Percentiles rank a stretch among this genome's conserved stretches.
Conservation (phyloP, 805 yeast genomes). For the Saccharomycopsis lassenensis region DNA sequence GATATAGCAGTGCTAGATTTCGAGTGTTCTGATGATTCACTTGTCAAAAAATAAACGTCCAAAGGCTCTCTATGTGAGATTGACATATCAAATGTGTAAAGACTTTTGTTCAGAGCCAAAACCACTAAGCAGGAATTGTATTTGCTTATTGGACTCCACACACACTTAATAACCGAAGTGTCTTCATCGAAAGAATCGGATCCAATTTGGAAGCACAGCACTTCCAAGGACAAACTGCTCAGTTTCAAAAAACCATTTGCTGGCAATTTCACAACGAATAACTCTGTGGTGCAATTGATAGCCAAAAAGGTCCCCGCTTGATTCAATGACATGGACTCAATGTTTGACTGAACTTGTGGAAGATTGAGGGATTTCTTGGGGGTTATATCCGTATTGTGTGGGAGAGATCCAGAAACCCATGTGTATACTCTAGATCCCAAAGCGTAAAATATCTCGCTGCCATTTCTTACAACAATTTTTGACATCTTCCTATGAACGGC, state of each 20-base stretch:
- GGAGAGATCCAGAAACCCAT: constrained; percentile 15
- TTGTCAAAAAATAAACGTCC: constrained; percentile 19
- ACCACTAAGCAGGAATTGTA: constrained; percentile 34
- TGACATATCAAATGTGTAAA: constrained; percentile 29
- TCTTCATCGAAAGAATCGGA: constrained; percentile 18
- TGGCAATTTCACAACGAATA: constrained; percentile 28
- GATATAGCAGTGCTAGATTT: neutral
- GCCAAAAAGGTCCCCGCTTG: constrained; percentile 33
- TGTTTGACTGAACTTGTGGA: constrained; percentile 23
- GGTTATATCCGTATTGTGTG: neutral
- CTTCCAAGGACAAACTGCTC: neutral
- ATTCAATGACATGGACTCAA: constrained; percentile 29
- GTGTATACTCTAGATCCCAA: no score
- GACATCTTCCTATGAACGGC: constrained; percentile 1
- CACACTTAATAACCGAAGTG: constrained; percentile 27
- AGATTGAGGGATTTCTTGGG: constrained; percentile 21
- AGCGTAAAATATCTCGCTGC: constrained; percentile 26
- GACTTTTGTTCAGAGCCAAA: constrained; percentile 25
- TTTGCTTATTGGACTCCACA: constrained; percentile 36
- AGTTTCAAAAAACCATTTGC: constrained; percentile 10
- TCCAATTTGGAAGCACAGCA: constrained; percentile 22
- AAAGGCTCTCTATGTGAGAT: constrained; percentile 22
- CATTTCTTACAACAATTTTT: constrained; percentile 3
- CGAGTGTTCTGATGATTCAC: constrained; percentile 19
- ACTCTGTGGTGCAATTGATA: constrained; percentile 24